Evolutionary conservation across 2,329 filamentous ascomycete genomes (phyloP).

Genomic region (Huntiella moniliformis): DNA sequence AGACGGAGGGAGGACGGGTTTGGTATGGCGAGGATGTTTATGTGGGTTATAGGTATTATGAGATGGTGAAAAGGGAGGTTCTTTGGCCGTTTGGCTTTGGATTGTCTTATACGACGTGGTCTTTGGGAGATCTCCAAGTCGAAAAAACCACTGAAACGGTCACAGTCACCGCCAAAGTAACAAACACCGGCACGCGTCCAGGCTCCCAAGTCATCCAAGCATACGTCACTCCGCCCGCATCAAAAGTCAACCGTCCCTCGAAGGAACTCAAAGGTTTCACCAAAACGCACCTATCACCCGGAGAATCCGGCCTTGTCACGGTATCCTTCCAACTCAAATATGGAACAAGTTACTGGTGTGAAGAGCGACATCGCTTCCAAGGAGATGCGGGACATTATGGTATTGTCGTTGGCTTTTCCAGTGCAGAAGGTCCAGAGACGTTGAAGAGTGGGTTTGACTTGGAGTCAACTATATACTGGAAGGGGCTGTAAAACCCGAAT

Average conservation of each 20-base stretch:
- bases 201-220: constrained; percentile 40
- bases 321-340: constrained; percentile 44
- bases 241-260: constrained; percentile 33
- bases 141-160: constrained; percentile 42
- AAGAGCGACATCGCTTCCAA: constrained; percentile 45
- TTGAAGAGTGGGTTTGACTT: constrained; percentile 37
- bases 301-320: constrained; percentile 36
- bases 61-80: constrained; percentile 44
- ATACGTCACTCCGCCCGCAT: constrained; percentile 32
- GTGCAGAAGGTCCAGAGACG: constrained; percentile 27
- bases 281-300: constrained; percentile 44
- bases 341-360: constrained; percentile 51
- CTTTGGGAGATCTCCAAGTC: constrained; percentile 34
- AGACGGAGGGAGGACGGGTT: constrained; percentile 48
- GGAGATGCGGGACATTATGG: constrained; percentile 47
- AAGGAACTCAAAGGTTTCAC: constrained; percentile 48
- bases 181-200: constrained; percentile 37
- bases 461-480: constrained; percentile 51
- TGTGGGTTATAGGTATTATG: constrained; percentile 65
- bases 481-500: constrained; percentile 29
- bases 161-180: constrained; percentile 31
- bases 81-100: constrained; percentile 68
- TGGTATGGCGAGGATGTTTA: constrained; percentile 69
- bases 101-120: constrained; percentile 54
- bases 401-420: constrained; percentile 41